phyloP scores from a whole-genome alignment of 495 filamentous ascomycete genomes.

The Aspergillus ostianus region DNA sequence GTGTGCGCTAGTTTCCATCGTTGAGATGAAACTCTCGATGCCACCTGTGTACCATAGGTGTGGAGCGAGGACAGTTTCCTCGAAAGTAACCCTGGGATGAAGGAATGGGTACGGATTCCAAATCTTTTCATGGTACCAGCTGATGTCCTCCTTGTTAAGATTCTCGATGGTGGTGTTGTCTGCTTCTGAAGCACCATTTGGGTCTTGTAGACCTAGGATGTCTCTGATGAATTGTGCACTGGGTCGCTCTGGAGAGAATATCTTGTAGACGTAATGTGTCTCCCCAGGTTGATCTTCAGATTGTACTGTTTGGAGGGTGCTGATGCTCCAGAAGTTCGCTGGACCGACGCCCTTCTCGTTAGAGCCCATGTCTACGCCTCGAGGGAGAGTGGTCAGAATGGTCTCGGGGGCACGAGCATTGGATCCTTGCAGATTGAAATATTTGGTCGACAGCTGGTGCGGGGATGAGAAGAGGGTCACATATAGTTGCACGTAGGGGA shows the following conservation, averaged over 20 bases:
- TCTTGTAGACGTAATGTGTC: slow-evolving; percentile 87
- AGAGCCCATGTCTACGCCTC: slow-evolving; percentile 48
- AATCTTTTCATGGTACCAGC: slow-evolving; percentile 72
- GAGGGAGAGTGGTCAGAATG: slow-evolving; percentile 81
- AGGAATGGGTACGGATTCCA: slow-evolving; percentile 88
- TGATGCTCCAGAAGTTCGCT: slow-evolving; percentile 85
- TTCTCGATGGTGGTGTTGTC: slow-evolving; percentile 34
- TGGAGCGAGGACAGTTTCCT: slow-evolving; percentile 65
- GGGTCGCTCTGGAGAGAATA: slow-evolving; percentile 77
- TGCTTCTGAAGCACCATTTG: slow-evolving; percentile 13
- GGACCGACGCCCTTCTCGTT: slow-evolving; percentile 59
- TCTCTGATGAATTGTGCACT: slow-evolving; percentile 60
- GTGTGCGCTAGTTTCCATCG: slow-evolving; percentile 95
- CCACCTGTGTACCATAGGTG: slow-evolving; percentile 85
- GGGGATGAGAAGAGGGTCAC: slow-evolving; percentile 88
- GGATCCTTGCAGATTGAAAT: slow-evolving; percentile 64
- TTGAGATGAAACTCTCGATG: slow-evolving; percentile 92
- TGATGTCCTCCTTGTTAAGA: slow-evolving; percentile 52
- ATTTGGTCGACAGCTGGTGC: slow-evolving; percentile 59
- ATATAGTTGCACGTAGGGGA: slow-evolving; percentile 79
- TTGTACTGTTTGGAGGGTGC: slow-evolving; percentile 61
- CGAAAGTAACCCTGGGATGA: slow-evolving; percentile 81
- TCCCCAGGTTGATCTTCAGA: slow-evolving; percentile 35
- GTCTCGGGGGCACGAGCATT: slow-evolving; percentile 58
- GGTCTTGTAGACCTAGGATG: slow-evolving; percentile 33